Percentiles rank a stretch among this genome's conserved stretches.
Conservation (phyloP, 352 stramenopile genomes). For the Phytophthora foliorum region DNA sequence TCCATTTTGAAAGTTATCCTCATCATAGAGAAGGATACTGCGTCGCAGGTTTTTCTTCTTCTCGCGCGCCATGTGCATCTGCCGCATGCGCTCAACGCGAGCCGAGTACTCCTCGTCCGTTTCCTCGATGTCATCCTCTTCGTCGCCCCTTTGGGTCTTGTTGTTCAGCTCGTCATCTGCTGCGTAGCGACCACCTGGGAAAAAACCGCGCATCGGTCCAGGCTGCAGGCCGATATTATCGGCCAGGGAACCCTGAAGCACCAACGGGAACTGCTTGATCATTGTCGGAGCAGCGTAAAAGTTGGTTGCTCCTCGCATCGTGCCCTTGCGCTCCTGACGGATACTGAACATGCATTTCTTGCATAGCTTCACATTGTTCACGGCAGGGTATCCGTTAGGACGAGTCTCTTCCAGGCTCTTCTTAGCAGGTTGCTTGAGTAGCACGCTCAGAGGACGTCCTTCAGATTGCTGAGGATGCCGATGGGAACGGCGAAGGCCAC, state of each 20-base stretch:
- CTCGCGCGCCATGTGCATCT: conserved; percentile 74
- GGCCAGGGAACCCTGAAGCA: conserved; percentile 43
- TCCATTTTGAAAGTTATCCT: conserved; percentile 44
- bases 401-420: conserved; percentile 54
- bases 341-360: conserved; percentile 83
- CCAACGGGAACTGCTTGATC: conserved; percentile 60
- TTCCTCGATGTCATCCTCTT: conserved; percentile 57
- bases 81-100: conserved; percentile 66
- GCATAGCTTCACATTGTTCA: conserved; percentile 79
- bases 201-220: conserved; percentile 41
- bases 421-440: conserved; percentile 52
- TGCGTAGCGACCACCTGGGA: conserved; percentile 49
- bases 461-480: conserved; percentile 24
- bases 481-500: conserved; percentile 16
- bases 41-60: conserved; percentile 62
- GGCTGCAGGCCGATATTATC: conserved; percentile 42
- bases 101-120: conserved; percentile 57
- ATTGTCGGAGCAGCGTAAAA: conserved; percentile 63
- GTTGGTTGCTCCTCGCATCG: conserved; percentile 50
- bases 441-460: conserved; percentile 30
- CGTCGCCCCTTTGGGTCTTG: conserved; percentile 22
- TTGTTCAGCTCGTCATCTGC: conserved; percentile 47
- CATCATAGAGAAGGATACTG: conserved; percentile 59
- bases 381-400: conserved; percentile 59
- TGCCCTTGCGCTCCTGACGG: conserved; percentile 70